Percentiles rank a stretch among this genome's conserved stretches.
These are phyloP conservation scores for Boletus nobilissimus DNA, from an alignment of 1,284 basidiomycete genomes.

Conservation along the genomic window DNA sequence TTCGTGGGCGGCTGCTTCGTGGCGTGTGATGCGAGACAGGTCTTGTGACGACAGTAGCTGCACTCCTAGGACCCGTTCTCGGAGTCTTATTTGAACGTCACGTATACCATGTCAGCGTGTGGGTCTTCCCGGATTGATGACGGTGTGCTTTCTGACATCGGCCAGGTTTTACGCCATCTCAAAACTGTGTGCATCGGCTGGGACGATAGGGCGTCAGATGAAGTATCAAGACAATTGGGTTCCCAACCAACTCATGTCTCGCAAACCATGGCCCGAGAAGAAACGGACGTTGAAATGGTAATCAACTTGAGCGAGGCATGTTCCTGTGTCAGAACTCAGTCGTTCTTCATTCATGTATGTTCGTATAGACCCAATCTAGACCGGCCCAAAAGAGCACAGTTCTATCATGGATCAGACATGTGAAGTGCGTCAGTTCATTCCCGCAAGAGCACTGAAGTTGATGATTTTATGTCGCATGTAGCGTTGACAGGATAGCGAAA, in stretches of 20 bases:
- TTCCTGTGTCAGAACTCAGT: background rate
- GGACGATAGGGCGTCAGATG: background rate
- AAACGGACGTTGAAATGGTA: background rate
- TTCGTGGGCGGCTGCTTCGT: too few species aligned
- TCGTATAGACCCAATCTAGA: too few species aligned
- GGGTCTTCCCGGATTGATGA: background rate
- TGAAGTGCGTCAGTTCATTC: background rate
- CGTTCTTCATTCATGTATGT: background rate
- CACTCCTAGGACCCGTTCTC: constrained; percentile 36
- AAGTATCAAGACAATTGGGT: background rate
- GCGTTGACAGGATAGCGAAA: background rate
- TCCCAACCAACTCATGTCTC: too few species aligned
- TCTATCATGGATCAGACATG: background rate
- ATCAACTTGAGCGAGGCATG: background rate
- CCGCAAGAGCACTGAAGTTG: background rate
- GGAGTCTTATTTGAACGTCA: background rate
- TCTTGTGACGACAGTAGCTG: constrained; percentile 34
- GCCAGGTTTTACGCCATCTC: constrained; percentile 38
- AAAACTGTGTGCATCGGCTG: constrained; percentile 40
- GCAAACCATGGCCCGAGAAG: background rate
- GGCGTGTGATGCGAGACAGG: too few species aligned
- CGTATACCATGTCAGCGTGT: constrained; percentile 36
- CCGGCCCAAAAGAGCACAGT: background rate
- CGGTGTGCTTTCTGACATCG: background rate
- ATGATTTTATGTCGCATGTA: background rate